A percentile compares a stretch with the other conserved stretches of the same genome.
phyloP scores from a whole-genome alignment of 345 rosid species.

The Physaria fendleri region DNA sequence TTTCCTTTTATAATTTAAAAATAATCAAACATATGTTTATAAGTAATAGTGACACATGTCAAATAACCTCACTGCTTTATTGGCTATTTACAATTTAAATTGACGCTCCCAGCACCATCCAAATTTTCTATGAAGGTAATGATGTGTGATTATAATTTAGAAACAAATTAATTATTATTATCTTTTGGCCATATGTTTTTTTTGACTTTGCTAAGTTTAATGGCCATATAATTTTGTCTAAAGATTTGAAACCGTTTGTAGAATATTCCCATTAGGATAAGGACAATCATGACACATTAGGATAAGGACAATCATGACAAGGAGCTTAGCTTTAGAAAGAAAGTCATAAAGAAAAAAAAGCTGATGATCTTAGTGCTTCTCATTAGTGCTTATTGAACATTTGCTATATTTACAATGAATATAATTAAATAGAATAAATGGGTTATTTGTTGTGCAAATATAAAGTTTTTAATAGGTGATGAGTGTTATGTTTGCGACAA shows the following conservation, averaged over 20 bases:
- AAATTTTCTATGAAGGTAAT: background rate
- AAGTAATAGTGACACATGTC: background rate
- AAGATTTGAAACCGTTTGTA: slow-evolving; percentile 29
- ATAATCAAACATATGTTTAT: background rate
- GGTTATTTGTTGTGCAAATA: slow-evolving; percentile 13
- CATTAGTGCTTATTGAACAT: slow-evolving; percentile 22
- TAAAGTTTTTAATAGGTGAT: background rate
- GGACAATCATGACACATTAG: slow-evolving; percentile 22
- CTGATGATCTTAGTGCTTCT: slow-evolving; percentile 27
- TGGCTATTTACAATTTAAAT: slow-evolving; percentile 11
- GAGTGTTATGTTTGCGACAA: background rate
- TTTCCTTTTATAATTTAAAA: background rate
- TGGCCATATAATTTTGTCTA: slow-evolving; percentile 25
- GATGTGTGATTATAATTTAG: slow-evolving; percentile 16
- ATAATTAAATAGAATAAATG: slow-evolving; percentile 18
- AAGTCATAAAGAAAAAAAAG: slow-evolving; percentile 32
- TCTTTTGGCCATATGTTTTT: slow-evolving; percentile 26
- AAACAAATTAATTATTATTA: background rate
- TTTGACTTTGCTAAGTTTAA: slow-evolving; percentile 13
- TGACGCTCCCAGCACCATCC: slow-evolving; percentile 11
- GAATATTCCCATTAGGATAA: slow-evolving; percentile 17
- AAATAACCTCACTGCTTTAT: slow-evolving; percentile 21
- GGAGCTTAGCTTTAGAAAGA: slow-evolving; percentile 19
- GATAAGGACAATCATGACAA: slow-evolving; percentile 18
- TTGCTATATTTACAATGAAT: background rate